A percentile compares a stretch with the other conserved stretches of the same genome.
Conservation (phyloP, 345 rosid genomes). For the Eucalyptus erythrocorys region DNA sequence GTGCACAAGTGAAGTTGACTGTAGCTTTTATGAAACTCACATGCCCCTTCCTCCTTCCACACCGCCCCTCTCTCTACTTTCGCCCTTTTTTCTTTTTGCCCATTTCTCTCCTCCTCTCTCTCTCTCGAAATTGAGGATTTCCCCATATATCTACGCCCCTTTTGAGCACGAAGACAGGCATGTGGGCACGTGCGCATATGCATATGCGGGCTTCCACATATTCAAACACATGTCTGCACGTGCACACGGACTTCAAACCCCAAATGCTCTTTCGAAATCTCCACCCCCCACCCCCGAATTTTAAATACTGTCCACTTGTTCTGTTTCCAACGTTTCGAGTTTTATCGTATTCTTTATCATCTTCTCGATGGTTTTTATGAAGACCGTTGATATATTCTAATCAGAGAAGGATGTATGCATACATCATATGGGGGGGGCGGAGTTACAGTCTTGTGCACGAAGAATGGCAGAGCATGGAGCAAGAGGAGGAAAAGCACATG, state of each 20-base stretch:
- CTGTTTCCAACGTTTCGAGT: background rate
- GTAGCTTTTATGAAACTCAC: conserved; percentile 48
- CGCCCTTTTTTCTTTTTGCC: background rate
- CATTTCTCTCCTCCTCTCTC: background rate
- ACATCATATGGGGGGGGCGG: background rate
- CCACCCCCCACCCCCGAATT: background rate
- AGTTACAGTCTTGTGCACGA: background rate
- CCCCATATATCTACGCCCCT: background rate
- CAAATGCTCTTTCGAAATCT: background rate
- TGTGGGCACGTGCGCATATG: conserved; percentile 41
- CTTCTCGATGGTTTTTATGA: background rate
- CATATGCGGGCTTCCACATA: conserved; percentile 39
- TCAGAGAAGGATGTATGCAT: background rate
- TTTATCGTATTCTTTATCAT: background rate
- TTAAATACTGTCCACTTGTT: background rate
- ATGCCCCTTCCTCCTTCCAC: conserved; percentile 16
- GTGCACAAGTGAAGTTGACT: conserved; percentile 25
- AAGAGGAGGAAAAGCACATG: background rate
- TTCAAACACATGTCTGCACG: conserved; percentile 85
- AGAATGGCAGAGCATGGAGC: background rate
- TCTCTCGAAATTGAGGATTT: background rate
- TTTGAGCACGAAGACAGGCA: conserved; percentile 20
- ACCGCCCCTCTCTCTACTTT: background rate
- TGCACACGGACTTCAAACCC: conserved; percentile 64
- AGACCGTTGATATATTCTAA: background rate